Evolutionary conservation across 1,284 basidiomycete genomes (phyloP), one percentile per base, ranked within the genome.

Genomic region (Garcileccinum viscosum): DNA sequence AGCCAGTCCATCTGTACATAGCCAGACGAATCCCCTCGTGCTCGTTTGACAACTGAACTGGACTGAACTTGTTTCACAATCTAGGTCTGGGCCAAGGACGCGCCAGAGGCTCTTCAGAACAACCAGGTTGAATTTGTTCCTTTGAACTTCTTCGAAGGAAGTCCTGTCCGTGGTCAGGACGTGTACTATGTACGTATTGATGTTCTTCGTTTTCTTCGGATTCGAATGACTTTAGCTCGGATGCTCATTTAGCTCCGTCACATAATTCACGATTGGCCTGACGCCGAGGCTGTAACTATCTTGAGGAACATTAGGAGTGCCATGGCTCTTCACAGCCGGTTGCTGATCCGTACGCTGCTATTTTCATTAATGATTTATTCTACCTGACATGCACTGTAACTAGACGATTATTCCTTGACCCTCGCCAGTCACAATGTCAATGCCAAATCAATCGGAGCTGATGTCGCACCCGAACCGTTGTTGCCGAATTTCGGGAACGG

Each of bases 161-260:
- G 78, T 19, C 85, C 86, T 2, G 79, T 84, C 27, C 67, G 74
- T 24, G 80, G 77, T 1, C 81, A 82, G 42, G 82, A 87, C 64
- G 78, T 84, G 17, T 88, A 86, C 71, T 85, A 85, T 72, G 86
- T 86, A 66, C 67, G 84, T 77, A 4, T 40, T 8, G 15, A 3
- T 62, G 42, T 22, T 27, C 30, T 44, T 19, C 8, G n/a, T 35
- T 42, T 40, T 19, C 7, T 19, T 7, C 8, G 5, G 30, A 50
- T 17, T 7, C 9, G 27, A 24, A 14, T 56, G 27, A 30, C 30
- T 56, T 6, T 56, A 30, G 6, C 32, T 42, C 50, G 24, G 8
- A 64, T 47, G 12, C 27, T 38, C 30, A 33, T 42, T 53, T 62
- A 78, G 77, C 74, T 78, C 44, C 74, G 77, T 32, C 71, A 72